Evolutionary conservation across 129 eudicot species (phyloP).

Genomic region (Flaveria bidentis): DNA sequence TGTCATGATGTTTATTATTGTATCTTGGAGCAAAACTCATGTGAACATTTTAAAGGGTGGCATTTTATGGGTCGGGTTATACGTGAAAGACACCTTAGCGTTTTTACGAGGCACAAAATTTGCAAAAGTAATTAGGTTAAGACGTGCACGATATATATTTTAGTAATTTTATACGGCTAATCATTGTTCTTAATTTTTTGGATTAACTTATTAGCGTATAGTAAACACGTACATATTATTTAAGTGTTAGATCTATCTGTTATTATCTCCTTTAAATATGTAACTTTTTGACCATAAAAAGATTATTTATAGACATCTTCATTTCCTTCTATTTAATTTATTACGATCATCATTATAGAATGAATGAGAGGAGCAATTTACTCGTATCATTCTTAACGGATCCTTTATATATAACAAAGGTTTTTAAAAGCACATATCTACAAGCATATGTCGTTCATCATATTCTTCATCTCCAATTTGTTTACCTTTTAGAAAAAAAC

Average conservation of each 20-base stretch:
- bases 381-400: not conserved
- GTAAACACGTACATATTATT: no score
- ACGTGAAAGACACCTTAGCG: no score
- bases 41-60: slow-evolving; percentile 11
- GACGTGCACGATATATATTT: not conserved
- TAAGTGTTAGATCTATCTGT: no score
- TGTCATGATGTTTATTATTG: slow-evolving; percentile 24
- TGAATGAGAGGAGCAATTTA: not conserved
- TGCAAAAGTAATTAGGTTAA: slow-evolving; percentile 13
- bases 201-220: not conserved
- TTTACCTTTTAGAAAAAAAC: no score
- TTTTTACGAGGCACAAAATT: not conserved
- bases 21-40: slow-evolving; percentile 26
- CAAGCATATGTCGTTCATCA: no score
- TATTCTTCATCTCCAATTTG: no score
- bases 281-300: no score
- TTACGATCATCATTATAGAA: not conserved
- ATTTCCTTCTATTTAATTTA: not conserved
- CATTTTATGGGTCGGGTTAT: not conserved
- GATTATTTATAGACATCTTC: no score
- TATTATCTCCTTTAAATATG: no score
- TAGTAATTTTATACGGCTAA: not conserved
- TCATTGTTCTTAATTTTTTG: not conserved
- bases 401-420: no score
- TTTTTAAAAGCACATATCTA: no score